phyloP scores from a whole-genome alignment of 495 filamentous ascomycete genomes.

The Penicillium flavigenum region DNA sequence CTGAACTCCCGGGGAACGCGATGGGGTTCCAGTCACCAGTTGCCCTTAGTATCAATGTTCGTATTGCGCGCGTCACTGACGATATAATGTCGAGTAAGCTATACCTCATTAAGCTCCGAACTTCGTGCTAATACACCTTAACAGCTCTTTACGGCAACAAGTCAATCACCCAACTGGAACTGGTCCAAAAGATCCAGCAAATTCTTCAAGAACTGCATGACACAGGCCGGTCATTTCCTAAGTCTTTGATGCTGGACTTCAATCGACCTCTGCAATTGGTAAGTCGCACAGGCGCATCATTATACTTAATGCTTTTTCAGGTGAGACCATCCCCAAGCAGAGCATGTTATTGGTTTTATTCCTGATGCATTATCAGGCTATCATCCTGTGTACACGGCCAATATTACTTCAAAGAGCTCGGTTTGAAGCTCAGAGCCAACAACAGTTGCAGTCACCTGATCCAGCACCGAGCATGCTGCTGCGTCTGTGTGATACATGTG shows the following conservation, averaged over 20 bases:
- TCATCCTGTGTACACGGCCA: constrained; percentile 26
- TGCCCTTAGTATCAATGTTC: constrained; percentile 24
- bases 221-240: constrained; percentile 21
- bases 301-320: constrained; percentile 26
- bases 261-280: constrained; percentile 18
- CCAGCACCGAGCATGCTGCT: constrained; percentile 10
- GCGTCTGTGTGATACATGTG: constrained; percentile 26
- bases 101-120: neutral
- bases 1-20: constrained; percentile 17
- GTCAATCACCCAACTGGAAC: constrained; percentile 22
- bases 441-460: neutral
- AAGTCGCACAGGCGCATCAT: constrained; percentile 24
- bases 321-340: constrained; percentile 4
- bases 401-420: constrained; percentile 25
- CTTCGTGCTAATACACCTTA: neutral
- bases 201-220: constrained; percentile 24
- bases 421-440: constrained; percentile 15
- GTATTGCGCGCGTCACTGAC: constrained; percentile 27
- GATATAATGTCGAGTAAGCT: constrained; percentile 27
- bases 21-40: constrained; percentile 25
- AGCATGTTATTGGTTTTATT: neutral
- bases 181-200: constrained; percentile 21
- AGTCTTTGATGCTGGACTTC: constrained; percentile 19
- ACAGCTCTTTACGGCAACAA: constrained; percentile 26
- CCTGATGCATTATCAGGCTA: constrained; percentile 12